These are phyloP conservation scores for Penicillium dipodomyicola DNA, from an alignment of 495 filamentous ascomycete genomes.

Conservation along the genomic window DNA sequence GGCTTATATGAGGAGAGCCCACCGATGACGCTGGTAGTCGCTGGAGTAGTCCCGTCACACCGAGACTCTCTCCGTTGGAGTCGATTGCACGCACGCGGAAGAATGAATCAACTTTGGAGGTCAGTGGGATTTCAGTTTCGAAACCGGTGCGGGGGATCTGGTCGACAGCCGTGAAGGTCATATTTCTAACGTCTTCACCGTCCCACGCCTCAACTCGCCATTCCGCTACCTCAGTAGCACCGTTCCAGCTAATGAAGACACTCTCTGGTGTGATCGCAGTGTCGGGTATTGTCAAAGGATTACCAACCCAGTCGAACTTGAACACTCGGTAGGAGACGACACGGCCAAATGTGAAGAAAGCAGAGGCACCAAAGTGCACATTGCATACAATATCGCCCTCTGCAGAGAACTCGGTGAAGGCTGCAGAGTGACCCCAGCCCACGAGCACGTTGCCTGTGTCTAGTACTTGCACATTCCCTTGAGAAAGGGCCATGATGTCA, in stretches of 20 bases:
- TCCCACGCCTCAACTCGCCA: slow-evolving; percentile 40
- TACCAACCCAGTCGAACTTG: slow-evolving; percentile 40
- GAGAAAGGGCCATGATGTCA: slow-evolving; percentile 45
- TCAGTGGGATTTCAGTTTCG: slow-evolving; percentile 21
- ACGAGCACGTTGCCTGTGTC: slow-evolving; percentile 53
- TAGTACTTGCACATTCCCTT: slow-evolving; percentile 58
- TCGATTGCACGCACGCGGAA: slow-evolving; percentile 22
- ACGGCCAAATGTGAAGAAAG: slow-evolving; percentile 39
- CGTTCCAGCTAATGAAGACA: slow-evolving; percentile 48
- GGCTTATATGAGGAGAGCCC: background rate
- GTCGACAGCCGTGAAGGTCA: slow-evolving; percentile 16
- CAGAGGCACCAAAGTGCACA: slow-evolving; percentile 38
- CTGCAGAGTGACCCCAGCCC: slow-evolving; percentile 57
- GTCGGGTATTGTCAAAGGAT: slow-evolving; percentile 30
- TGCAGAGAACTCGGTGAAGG: slow-evolving; percentile 53
- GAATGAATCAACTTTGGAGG: slow-evolving; percentile 11
- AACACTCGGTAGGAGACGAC: slow-evolving; percentile 38
- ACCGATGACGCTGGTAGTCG: background rate
- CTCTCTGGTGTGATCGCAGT: slow-evolving; percentile 24
- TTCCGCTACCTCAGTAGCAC: slow-evolving; percentile 42
- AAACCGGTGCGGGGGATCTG: slow-evolving; percentile 21
- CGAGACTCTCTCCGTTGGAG: slow-evolving; percentile 16
- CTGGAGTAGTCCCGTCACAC: slow-evolving; percentile 15
- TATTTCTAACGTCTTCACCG: slow-evolving; percentile 14
- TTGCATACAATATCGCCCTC: slow-evolving; percentile 51